Evolutionary conservation across 2,329 filamentous ascomycete genomes (phyloP), one percentile per base, ranked within the genome.

Genomic region (Ramularia endophylla): DNA sequence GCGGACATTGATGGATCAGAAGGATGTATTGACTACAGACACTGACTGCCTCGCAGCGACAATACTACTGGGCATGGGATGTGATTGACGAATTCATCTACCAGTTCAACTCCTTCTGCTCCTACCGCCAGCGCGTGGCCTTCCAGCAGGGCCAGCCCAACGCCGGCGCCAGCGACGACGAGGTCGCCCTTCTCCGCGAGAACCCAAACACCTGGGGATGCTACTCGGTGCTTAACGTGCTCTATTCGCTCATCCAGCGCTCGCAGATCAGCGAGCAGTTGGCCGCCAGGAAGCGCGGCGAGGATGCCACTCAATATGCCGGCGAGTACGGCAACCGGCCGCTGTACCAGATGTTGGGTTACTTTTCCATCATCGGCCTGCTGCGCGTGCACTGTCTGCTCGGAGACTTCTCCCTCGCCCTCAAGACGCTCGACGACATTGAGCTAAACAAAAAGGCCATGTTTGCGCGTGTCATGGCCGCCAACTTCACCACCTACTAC

Each of bases 31-130:
- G n/a, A n/a, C n/a, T n/a, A n/a, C n/a, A n/a, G n/a, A n/a, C n/a
- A 15, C 11, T 13, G 65, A 27, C n/a, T 11, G 29, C 16, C 32
- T n/a, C 17, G 5, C 17, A 34, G 28, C 33, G 42, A 36, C 44
- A 97, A 87, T 94, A 95, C 73, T 95, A 90, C 74, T 98, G 92
- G 92, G 92, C 92, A 30, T 98, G 92, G 92, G 92, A 98, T 67
- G 90, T 97, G 56, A 95, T 98, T 70, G 92, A 98, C 68, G 92
- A 98, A 70, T 98, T 98, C 74, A 97, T 98, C 72, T 98, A 98
- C 75, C 92, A 98, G 69, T 98, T 98, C 77, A 95, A 98, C 77
- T 94, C 89, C 45, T 98, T 98, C 77, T 97, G 88, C 66, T 87
- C 88, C 50, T 95, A 95, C 78, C 83, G 92, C 62, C 88, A 94